phyloP scores from a whole-genome alignment of 2,329 filamentous ascomycete genomes.

The Bipolaris cookei region DNA sequence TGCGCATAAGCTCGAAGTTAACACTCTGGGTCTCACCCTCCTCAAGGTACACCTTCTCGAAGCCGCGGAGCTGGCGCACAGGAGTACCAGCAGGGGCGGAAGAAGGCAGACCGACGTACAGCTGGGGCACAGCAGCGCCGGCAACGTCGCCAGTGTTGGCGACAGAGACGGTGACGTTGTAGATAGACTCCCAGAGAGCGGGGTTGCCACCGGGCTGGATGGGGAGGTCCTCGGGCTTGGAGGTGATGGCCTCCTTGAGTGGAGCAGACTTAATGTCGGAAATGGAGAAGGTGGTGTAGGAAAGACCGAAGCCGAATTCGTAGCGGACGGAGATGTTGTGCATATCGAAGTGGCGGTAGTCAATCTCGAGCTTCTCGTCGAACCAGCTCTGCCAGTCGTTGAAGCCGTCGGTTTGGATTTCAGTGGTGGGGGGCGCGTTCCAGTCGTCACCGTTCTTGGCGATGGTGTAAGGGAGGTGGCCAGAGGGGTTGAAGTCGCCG shows the following conservation, averaged over 20 bases:
- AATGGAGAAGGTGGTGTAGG: conserved; percentile 78
- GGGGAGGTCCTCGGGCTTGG: conserved; percentile 54
- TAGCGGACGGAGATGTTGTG: conserved; percentile 70
- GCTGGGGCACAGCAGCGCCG: conserved; percentile 62
- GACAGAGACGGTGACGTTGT: conserved; percentile 69
- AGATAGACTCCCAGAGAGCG: conserved; percentile 70
- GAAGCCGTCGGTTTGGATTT: conserved; percentile 49
- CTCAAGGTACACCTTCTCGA: conserved; percentile 60
- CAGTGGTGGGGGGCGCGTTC: conserved; percentile 49
- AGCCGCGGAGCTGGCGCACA: conserved; percentile 53
- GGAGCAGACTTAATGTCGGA: conserved; percentile 65
- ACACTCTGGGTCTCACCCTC: conserved; percentile 70
- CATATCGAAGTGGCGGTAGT: conserved; percentile 77
- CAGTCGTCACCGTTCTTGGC: conserved; percentile 76
- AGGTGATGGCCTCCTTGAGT: conserved; percentile 64
- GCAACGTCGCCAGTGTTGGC: conserved; percentile 68
- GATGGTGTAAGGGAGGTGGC: conserved; percentile 86
- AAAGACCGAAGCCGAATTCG: conserved; percentile 79
- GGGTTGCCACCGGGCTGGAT: conserved; percentile 55
- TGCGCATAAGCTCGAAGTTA: conserved; percentile 70
- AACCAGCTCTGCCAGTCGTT: conserved; percentile 60
- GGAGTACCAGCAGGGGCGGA: conserved; percentile 66
- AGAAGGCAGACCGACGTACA: conserved; percentile 60
- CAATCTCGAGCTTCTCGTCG: conserved; percentile 71
- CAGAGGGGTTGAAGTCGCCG: conserved; percentile 77